phyloP scores from a whole-genome alignment of 495 filamentous ascomycete genomes.

The Physcia stellaris region DNA sequence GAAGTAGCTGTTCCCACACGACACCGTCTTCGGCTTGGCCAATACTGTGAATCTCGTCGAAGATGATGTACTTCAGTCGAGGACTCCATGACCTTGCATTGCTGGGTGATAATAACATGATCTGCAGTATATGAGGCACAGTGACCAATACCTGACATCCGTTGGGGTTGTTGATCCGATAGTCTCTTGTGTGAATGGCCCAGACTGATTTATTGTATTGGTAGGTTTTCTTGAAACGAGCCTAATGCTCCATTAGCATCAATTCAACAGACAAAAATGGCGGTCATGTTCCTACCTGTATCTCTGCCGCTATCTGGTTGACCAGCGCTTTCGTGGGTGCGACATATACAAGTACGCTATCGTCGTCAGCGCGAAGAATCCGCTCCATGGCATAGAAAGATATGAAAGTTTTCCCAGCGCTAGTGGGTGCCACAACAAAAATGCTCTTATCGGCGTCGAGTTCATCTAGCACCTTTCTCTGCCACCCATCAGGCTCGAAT shows the following conservation, averaged over 20 bases:
- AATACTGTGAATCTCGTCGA: slow-evolving; percentile 75
- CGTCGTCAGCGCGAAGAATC: slow-evolving; percentile 48
- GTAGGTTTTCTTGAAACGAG: slow-evolving; percentile 50
- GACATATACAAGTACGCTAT: slow-evolving; percentile 61
- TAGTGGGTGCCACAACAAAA: slow-evolving; percentile 67
- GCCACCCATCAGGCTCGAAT: slow-evolving; percentile 67
- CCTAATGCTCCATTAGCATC: too few species aligned
- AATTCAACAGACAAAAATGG: too few species aligned
- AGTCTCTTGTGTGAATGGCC: slow-evolving; percentile 67
- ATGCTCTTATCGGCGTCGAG: slow-evolving; percentile 54
- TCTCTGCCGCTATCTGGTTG: slow-evolving; percentile 70
- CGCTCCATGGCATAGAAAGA: slow-evolving; percentile 72
- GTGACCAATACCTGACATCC: slow-evolving; percentile 66
- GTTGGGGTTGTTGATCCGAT: slow-evolving; percentile 53
- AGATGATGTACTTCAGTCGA: slow-evolving; percentile 59
- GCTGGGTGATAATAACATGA: slow-evolving; percentile 55
- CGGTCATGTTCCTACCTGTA: too few species aligned
- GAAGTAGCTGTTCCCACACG: slow-evolving; percentile 68
- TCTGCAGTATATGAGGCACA: slow-evolving; percentile 65
- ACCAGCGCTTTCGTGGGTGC: slow-evolving; percentile 73
- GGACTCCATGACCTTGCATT: slow-evolving; percentile 56
- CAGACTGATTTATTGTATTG: slow-evolving; percentile 52
- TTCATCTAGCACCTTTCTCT: slow-evolving; percentile 56
- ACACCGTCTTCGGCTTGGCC: slow-evolving; percentile 65
- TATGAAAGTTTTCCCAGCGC: slow-evolving; percentile 51